Evolutionary conservation across 2,329 filamentous ascomycete genomes (phyloP).

Genomic region (Mariannaea sp.): DNA sequence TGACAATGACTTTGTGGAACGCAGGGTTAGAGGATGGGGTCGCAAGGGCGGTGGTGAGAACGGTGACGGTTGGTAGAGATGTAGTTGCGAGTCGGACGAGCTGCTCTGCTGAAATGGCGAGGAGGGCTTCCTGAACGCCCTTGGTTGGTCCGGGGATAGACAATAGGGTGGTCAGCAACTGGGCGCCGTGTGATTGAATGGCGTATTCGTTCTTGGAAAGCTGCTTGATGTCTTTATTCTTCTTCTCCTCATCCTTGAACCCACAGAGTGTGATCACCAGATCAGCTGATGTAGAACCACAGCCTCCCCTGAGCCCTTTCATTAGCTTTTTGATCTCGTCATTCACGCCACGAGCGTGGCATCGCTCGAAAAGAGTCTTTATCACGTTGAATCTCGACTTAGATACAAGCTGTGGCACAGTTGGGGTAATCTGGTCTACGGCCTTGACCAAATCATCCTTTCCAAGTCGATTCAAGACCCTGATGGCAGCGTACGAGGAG

Average conservation of each 20-base stretch:
- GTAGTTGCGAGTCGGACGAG: constrained; percentile 67
- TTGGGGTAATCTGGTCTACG: constrained; percentile 71
- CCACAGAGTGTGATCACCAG: constrained; percentile 57
- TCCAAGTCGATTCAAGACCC: constrained; percentile 79
- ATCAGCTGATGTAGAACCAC: constrained; percentile 52
- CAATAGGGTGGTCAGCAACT: constrained; percentile 82
- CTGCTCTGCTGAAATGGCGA: constrained; percentile 59
- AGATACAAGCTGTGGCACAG: constrained; percentile 73
- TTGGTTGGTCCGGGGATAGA: constrained; percentile 71
- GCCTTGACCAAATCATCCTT: constrained; percentile 83
- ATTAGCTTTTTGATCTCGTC: constrained; percentile 56
- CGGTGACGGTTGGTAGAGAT: constrained; percentile 53
- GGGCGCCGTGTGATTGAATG: constrained; percentile 71
- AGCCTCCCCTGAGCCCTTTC: constrained; percentile 53
- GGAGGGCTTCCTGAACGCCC: constrained; percentile 74
- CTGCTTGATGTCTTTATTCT: constrained; percentile 45
- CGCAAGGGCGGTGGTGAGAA: constrained; percentile 57
- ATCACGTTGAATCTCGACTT: constrained; percentile 79
- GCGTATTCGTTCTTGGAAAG: constrained; percentile 61
- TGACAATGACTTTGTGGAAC: constrained; percentile 61
- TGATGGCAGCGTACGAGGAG: constrained; percentile 84
- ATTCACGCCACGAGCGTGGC: constrained; percentile 67
- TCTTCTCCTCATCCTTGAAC: constrained; percentile 46
- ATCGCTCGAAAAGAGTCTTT: constrained; percentile 82
- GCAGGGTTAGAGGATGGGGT: constrained; percentile 54